Evolutionary conservation across 1,139 yeast genomes (phyloP).

Genomic region (Hanseniaspora sp.): DNA sequence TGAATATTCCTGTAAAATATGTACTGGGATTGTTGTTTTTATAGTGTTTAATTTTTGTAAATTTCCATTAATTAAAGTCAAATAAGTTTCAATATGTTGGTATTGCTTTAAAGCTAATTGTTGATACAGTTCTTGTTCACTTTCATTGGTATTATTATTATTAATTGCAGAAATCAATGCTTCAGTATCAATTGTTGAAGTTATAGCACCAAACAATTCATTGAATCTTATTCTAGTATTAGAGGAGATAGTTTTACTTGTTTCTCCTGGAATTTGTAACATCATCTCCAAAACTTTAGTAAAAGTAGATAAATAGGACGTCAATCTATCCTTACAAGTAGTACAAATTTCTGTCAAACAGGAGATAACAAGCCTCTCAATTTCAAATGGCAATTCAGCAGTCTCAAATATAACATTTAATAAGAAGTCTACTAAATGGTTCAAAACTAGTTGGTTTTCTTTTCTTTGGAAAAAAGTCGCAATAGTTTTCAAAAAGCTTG

Average conservation of each 20-base stretch:
- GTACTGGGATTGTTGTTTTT: background rate
- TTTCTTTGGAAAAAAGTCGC: constrained; percentile 42
- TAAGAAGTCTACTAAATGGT: constrained; percentile 41
- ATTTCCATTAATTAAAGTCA: background rate
- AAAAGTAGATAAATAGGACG: constrained; percentile 41
- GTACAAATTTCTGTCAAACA: constrained; percentile 54
- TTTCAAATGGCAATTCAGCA: constrained; percentile 18
- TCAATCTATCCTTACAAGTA: constrained; percentile 42
- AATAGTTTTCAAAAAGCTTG: constrained; percentile 44
- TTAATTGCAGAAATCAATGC: background rate
- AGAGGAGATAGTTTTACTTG: background rate
- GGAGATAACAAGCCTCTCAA: constrained; percentile 40
- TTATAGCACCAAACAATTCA: constrained; percentile 47
- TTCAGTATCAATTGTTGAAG: constrained; percentile 26
- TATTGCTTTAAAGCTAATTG: constrained; percentile 1
- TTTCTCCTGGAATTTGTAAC: constrained; percentile 29
- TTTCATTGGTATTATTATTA: background rate
- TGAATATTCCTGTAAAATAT: constrained; percentile 3
- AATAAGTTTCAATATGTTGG: constrained; percentile 1
- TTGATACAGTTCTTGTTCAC: background rate
- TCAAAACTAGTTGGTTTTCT: constrained; percentile 34
- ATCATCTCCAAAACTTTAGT: constrained; percentile 43
- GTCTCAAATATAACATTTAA: constrained; percentile 32
- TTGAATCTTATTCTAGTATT: constrained; percentile 34
- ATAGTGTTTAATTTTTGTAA: constrained; percentile 1